Conservation (phyloP, 352 stramenopile species). For the Discostella stelligera region DNA sequence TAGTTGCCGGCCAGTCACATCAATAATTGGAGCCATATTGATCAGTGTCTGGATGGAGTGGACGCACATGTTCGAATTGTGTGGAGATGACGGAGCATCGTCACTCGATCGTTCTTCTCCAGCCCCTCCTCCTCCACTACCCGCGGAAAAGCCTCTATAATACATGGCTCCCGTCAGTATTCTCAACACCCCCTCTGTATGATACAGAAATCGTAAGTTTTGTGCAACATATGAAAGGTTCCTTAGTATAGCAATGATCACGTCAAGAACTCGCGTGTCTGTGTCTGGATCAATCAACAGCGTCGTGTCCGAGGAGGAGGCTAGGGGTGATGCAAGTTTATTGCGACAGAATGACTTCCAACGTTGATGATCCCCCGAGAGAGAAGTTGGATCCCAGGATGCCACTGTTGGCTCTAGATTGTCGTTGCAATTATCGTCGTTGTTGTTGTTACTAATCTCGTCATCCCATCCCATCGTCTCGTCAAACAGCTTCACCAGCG, state of each 20-base stretch:
- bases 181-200: slow-evolving; percentile 49
- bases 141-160: slow-evolving; percentile 31
- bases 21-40: slow-evolving; percentile 67
- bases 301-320: slow-evolving; percentile 52
- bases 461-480: slow-evolving; percentile 59
- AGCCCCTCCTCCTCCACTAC: slow-evolving; percentile 13
- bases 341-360: slow-evolving; percentile 54
- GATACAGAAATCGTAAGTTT: slow-evolving; percentile 70
- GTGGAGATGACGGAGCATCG: slow-evolving; percentile 24
- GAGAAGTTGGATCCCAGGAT: slow-evolving; percentile 39
- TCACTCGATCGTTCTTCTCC: slow-evolving; percentile 39
- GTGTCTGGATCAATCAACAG: slow-evolving; percentile 47
- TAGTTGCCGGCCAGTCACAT: slow-evolving; percentile 69
- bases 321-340: slow-evolving; percentile 44
- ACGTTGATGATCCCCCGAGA: slow-evolving; percentile 25
- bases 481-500: slow-evolving; percentile 58
- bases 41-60: slow-evolving; percentile 64
- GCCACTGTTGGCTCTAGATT: slow-evolving; percentile 39
- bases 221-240: slow-evolving; percentile 77
- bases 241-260: slow-evolving; percentile 69
- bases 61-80: slow-evolving; percentile 51
- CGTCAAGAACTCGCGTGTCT: slow-evolving; percentile 46
- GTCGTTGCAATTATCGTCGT: slow-evolving; percentile 15
- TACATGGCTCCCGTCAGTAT: slow-evolving; percentile 69
- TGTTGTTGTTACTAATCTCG: not conserved